Base-by-base conservation (phyloP, 495 filamentous ascomycete genomes). In the Penicillium cosmopolitanum region DNA sequence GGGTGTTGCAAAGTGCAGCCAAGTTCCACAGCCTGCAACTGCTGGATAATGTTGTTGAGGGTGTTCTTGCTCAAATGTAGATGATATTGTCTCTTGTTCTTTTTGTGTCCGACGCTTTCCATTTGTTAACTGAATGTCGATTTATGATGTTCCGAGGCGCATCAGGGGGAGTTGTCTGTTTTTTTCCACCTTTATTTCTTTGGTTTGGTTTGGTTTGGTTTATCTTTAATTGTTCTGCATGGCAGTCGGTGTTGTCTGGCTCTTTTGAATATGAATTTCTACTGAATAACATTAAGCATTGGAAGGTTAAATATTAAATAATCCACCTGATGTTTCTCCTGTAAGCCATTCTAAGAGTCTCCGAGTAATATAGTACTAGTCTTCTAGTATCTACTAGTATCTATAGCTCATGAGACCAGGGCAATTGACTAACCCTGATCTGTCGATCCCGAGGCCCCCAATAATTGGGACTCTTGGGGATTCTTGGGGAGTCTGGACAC, bases 1-100 rank as follows among this genome's bases (percentile, higher is more conserved):
- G 73, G 50, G 89, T 97, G 16, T 82, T 89, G 67, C 80, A 80
- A 60, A 87, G 82, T 62, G 93, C 93, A 40, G 92, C 90, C 51
- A 82, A 78, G 63, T 89, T 85, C 66, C 95, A 94, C 77, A 86
- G 84, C 33, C 78, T 98, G 64, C 84, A 84, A 71, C 90, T 98
- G 85, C 71, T 98, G 66, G 85, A 82, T 60, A 84, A 77, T 53
- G 88, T 96, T 25, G 88, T 92, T 4, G 82, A 79, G 56, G 88
- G 84, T 52, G 81, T 93, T 25, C 63, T 82, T 40, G 66, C 38
- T 15, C 65, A 63, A 11, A 66, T 78, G 31, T 78, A 64, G 63
- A 34, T 59, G 12, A 61, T 50, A 53, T 46, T 2, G 19, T 60
- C 50, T 55, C 50, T 35, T 56, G 19, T 64, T 28, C 21, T 61